Percentiles rank a stretch among this genome's conserved stretches.
phyloP scores from a whole-genome alignment of 305 asterid species.

The Fraxinus baroniana region DNA sequence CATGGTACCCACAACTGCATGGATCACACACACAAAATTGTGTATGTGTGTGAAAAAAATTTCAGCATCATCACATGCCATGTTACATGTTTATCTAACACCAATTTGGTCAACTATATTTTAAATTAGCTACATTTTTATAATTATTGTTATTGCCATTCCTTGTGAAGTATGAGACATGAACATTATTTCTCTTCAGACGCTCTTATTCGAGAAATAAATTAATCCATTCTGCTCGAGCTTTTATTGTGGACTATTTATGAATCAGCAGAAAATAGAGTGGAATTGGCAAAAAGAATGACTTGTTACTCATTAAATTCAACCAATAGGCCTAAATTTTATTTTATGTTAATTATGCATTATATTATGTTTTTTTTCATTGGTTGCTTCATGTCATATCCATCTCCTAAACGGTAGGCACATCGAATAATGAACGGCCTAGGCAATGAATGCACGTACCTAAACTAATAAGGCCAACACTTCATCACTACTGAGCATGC shows the following conservation, averaged over 20 bases:
- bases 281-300: no score
- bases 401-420: background rate
- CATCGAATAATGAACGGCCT: no score
- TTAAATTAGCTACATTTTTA: conserved; percentile 19
- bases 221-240: background rate
- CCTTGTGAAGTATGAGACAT: background rate
- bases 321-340: no score
- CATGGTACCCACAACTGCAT: conserved; percentile 9
- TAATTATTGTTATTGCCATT: background rate
- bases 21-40: background rate
- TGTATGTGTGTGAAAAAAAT: background rate
- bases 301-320: no score
- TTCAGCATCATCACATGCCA: conserved; percentile 32
- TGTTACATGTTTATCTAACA: conserved; percentile 28
- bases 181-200: background rate
- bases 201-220: no score
- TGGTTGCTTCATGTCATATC: background rate
- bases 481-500: no score
- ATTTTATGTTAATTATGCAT: no score
- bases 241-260: background rate
- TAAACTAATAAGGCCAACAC: no score
- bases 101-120: conserved; percentile 27
- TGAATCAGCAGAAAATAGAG: no score
- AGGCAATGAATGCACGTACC: no score
- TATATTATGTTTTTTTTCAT: no score